Evolutionary conservation across 495 filamentous ascomycete genomes (phyloP).

Genomic region (Trypethelium eluteriae): DNA sequence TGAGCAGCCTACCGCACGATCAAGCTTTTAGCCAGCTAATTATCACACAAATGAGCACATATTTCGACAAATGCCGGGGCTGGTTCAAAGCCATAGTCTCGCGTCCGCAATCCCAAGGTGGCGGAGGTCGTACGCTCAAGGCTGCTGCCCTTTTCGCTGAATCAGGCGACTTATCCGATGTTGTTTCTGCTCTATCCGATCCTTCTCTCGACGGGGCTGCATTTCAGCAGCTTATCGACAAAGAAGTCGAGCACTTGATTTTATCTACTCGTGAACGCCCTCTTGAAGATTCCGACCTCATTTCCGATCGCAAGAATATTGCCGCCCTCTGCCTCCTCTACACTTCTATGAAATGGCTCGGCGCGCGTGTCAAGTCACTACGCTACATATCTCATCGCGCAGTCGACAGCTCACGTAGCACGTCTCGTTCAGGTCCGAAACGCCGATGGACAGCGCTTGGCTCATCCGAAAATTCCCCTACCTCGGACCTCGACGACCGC

Average conservation of each 20-base stretch:
- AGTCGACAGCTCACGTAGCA: conserved; percentile 38
- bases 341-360: conserved; percentile 97
- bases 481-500: conserved; percentile 47
- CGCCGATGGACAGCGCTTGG: conserved; percentile 68
- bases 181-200: conserved; percentile 47
- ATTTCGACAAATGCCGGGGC: conserved; percentile 80
- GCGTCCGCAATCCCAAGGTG: conserved; percentile 43
- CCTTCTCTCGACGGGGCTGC: conserved; percentile 39
- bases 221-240: conserved; percentile 34
- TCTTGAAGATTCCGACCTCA: conserved; percentile 69
- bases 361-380: conserved; percentile 65
- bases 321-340: conserved; percentile 77
- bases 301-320: conserved; percentile 80
- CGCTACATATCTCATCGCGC: conserved; percentile 55
- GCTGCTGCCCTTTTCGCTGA: conserved; percentile 66
- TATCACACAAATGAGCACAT: conserved; percentile 79
- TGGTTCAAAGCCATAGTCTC: conserved; percentile 73
- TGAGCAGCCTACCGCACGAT: conserved; percentile 92
- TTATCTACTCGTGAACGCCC: conserved; percentile 53
- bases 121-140: conserved; percentile 48
- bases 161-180: conserved; percentile 57
- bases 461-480: conserved; percentile 42
- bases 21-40: conserved; percentile 88
- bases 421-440: conserved; percentile 35
- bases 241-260: conserved; percentile 61